phyloP scores from a whole-genome alignment of 73 alveolate species.

The Symbiodinium pilosum region DNA sequence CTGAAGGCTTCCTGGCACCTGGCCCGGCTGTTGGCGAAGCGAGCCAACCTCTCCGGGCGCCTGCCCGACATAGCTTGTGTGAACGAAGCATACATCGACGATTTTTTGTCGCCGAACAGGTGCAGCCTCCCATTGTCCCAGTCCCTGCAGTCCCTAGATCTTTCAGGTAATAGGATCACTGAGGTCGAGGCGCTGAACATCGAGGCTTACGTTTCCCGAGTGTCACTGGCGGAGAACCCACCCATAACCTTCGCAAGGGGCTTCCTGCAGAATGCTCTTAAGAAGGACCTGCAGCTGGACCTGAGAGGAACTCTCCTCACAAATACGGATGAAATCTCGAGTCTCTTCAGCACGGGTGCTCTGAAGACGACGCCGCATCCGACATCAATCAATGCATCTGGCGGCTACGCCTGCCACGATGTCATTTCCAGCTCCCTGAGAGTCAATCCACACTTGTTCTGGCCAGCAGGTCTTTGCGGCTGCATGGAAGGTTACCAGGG shows the following conservation, averaged over 20 bases:
- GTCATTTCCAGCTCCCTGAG: background rate
- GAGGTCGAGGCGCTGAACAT: background rate
- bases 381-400: background rate
- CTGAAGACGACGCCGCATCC: background rate
- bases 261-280: background rate
- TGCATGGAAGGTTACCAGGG: background rate
- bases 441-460: background rate
- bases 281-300: background rate
- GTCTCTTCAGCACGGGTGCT: background rate
- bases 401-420: background rate
- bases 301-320: background rate
- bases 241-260: background rate
- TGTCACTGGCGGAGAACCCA: background rate
- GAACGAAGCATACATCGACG: background rate
- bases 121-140: background rate
- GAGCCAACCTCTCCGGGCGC: background rate
- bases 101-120: no score
- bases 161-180: background rate
- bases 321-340: background rate
- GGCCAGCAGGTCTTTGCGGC: background rate
- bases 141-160: background rate
- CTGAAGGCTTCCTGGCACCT: background rate
- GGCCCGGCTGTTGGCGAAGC: background rate
- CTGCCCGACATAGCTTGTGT: background rate
- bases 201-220: background rate